A percentile compares a stretch with the other conserved stretches of the same genome.
These are phyloP conservation scores for Selaginella tamariscina DNA, from an alignment of 75 land plant genomes.

Conservation along the genomic window DNA sequence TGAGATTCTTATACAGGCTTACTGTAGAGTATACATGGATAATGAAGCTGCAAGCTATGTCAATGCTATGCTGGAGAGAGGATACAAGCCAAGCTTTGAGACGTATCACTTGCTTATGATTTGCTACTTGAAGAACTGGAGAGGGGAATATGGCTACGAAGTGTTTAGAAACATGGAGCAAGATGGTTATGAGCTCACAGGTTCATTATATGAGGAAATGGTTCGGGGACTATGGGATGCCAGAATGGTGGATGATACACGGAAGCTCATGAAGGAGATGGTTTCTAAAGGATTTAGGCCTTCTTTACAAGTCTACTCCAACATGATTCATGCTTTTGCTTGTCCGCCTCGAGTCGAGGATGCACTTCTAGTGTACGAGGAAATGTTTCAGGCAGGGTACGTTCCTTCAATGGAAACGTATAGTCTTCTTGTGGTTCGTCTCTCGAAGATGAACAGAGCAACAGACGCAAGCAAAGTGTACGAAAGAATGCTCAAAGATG, in stretches of 20 bases:
- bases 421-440: background rate
- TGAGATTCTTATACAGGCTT: background rate
- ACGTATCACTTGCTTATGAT: background rate
- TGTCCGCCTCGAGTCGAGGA: background rate
- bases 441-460: background rate
- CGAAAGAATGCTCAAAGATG: background rate
- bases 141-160: background rate
- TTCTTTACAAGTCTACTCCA: background rate
- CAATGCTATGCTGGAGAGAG: background rate
- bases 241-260: background rate
- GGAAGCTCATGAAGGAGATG: background rate
- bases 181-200: background rate
- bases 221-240: background rate
- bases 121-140: background rate
- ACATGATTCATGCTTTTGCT: background rate
- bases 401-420: background rate
- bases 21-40: background rate
- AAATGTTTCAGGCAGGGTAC: background rate
- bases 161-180: background rate
- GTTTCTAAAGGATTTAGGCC: background rate
- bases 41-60: background rate
- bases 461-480: background rate
- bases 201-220: background rate
- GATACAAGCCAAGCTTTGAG: background rate
- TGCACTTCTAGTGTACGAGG: background rate